These are phyloP conservation scores for Tetrahymena malaccensis DNA, from an alignment of 73 alveolate genomes.

Conservation along the genomic window DNA sequence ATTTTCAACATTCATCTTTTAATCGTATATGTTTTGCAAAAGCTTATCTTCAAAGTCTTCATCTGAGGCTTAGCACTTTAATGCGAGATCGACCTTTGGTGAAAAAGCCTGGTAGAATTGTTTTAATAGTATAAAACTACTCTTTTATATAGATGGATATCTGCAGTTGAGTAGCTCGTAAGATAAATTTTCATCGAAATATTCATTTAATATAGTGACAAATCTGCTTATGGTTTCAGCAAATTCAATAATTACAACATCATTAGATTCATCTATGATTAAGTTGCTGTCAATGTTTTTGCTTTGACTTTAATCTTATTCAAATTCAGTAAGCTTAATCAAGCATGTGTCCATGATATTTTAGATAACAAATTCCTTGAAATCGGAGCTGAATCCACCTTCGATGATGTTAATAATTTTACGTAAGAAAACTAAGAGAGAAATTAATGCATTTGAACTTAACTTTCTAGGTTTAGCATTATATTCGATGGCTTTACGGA, in stretches of 20 bases:
- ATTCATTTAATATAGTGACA: background rate
- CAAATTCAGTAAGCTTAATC: background rate
- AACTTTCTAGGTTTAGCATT: background rate
- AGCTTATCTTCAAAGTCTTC: background rate
- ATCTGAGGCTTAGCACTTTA: background rate
- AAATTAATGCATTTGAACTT: background rate
- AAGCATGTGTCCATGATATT: background rate
- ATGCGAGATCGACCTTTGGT: background rate
- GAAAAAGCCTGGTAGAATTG: background rate
- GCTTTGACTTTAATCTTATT: background rate
- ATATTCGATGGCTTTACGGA: background rate
- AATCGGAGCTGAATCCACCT: background rate
- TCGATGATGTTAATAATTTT: background rate
- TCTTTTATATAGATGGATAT: background rate
- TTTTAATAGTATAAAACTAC: background rate
- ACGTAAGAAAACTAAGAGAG: background rate
- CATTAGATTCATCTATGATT: background rate
- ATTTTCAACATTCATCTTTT: background rate
- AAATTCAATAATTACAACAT: background rate
- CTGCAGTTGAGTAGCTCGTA: background rate
- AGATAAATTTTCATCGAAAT: background rate
- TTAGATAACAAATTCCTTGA: background rate
- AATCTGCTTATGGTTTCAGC: background rate
- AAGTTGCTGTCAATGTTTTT: background rate
- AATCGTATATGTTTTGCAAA: background rate